phyloP scores from a whole-genome alignment of 164 flowering plant species.

The Platanus orientalis region DNA sequence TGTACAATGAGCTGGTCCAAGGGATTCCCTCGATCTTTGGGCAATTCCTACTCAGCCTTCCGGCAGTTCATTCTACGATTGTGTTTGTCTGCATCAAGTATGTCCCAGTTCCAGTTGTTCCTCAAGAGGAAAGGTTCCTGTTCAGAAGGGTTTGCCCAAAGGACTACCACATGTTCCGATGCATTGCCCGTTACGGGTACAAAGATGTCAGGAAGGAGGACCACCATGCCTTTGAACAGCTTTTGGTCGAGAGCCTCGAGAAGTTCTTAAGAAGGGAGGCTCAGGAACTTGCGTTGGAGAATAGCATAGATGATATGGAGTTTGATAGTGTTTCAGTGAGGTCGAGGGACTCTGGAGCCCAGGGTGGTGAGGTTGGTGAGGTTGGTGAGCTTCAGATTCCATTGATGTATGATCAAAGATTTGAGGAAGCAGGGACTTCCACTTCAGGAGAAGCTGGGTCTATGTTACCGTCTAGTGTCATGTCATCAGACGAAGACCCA shows the following conservation, averaged over 20 bases:
- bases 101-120: conserved; percentile 4
- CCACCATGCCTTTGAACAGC: conserved; percentile 44
- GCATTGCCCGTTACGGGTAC: conserved; percentile 30
- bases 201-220: conserved; percentile 52
- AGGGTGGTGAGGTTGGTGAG: too few species aligned
- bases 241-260: conserved; percentile 47
- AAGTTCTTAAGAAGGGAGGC: conserved; percentile 46
- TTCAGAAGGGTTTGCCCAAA: conserved; percentile 8
- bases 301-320: conserved; percentile 3
- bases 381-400: background rate
- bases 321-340: background rate
- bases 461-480: conserved; percentile 22
- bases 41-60: conserved; percentile 5
- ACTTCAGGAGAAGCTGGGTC: background rate
- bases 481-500: conserved; percentile 36
- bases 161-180: conserved; percentile 11
- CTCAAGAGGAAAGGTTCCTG: conserved; percentile 8
- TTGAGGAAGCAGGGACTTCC: background rate
- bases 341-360: background rate
- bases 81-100: conserved; percentile 11
- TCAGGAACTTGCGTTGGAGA: conserved; percentile 41
- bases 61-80: conserved; percentile 10
- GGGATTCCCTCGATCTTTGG: conserved; percentile 8
- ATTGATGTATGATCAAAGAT: background rate
- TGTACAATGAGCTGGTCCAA: conserved; percentile 9